Percentiles rank a stretch among this genome's conserved stretches.
phyloP scores from a whole-genome alignment of 179 eudicot species.

The Dionaea muscipula region DNA sequence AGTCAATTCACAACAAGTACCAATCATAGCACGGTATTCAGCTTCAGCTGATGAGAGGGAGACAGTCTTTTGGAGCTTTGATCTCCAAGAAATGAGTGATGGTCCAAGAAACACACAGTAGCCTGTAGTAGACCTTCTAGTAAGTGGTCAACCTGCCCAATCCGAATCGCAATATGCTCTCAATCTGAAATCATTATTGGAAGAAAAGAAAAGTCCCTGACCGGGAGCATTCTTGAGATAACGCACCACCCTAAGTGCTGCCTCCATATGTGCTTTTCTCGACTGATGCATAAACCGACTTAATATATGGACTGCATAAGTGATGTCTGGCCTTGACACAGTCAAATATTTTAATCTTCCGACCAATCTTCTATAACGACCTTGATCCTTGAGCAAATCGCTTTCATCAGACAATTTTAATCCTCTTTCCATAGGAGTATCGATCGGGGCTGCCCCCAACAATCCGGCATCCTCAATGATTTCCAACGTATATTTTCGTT shows the following conservation, averaged over 20 bases:
- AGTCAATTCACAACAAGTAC: too few relatives aligned
- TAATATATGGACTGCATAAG: background rate
- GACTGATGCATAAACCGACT: background rate
- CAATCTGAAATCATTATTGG: background rate
- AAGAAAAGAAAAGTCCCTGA: background rate
- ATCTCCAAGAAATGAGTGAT: too few relatives aligned
- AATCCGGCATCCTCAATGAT: conserved; percentile 3
- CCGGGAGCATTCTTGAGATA: background rate
- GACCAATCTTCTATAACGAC: background rate
- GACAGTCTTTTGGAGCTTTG: too few relatives aligned
- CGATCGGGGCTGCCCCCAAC: background rate
- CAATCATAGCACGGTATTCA: too few relatives aligned
- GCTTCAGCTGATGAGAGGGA: too few relatives aligned
- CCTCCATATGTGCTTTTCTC: background rate
- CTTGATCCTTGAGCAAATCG: background rate
- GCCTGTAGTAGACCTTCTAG: too few relatives aligned
- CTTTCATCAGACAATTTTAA: background rate
- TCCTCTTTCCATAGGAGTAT: conserved; percentile 4
- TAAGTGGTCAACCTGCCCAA: too few relatives aligned
- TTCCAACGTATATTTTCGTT: conserved; percentile 6
- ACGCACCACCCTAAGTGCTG: background rate
- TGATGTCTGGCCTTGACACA: background rate
- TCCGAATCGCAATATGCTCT: background rate
- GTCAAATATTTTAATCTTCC: background rate
- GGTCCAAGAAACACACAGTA: too few relatives aligned